Evolutionary conservation across 108 stramenopile genomes (phyloP).

Genomic region (Pseudonitzschia pungens): DNA sequence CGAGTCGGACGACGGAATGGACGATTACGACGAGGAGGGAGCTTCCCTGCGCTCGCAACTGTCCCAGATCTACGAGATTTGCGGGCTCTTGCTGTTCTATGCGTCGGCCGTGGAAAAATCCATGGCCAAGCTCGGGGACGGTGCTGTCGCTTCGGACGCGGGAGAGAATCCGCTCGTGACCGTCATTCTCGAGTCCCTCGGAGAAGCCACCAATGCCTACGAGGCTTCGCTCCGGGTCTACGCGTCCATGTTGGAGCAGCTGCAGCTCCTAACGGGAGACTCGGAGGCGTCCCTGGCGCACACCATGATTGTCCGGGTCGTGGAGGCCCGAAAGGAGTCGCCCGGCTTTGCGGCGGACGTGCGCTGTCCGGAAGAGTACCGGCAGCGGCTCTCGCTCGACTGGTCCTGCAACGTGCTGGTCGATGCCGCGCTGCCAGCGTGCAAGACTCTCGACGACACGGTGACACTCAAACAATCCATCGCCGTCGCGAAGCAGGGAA

Average conservation of each 20-base stretch:
- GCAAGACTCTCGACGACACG: conserved; percentile 69
- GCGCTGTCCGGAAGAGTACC: conserved; percentile 22
- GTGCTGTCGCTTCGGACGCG: neutral
- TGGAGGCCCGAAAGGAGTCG: conserved; percentile 61
- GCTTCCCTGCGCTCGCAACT: conserved; percentile 50
- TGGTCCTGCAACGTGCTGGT: conserved; percentile 62
- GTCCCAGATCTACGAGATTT: conserved; percentile 70
- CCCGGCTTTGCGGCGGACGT: conserved; percentile 75
- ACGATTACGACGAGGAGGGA: conserved; percentile 71
- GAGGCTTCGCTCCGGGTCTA: conserved; percentile 79
- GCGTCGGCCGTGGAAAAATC: conserved; percentile 62
- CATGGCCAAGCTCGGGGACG: conserved; percentile 38
- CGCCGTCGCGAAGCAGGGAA: conserved; percentile 48
- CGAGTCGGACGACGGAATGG: conserved; percentile 40
- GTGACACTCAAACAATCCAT: conserved; percentile 59
- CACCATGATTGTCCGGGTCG: conserved; percentile 57
- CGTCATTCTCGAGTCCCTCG: conserved; percentile 61
- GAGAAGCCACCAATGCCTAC: conserved; percentile 66
- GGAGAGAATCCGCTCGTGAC: conserved; percentile 56
- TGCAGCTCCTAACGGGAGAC: conserved; percentile 52
- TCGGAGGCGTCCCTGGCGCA: conserved; percentile 67
- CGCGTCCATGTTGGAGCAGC: conserved; percentile 66
- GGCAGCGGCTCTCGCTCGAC: conserved; percentile 52
- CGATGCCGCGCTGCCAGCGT: conserved; percentile 62
- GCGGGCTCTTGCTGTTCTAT: conserved; percentile 82